These are phyloP conservation scores for Agaricus sinodeliciosus DNA, from an alignment of 768 basidiomycete species.

Conservation along the genomic window DNA sequence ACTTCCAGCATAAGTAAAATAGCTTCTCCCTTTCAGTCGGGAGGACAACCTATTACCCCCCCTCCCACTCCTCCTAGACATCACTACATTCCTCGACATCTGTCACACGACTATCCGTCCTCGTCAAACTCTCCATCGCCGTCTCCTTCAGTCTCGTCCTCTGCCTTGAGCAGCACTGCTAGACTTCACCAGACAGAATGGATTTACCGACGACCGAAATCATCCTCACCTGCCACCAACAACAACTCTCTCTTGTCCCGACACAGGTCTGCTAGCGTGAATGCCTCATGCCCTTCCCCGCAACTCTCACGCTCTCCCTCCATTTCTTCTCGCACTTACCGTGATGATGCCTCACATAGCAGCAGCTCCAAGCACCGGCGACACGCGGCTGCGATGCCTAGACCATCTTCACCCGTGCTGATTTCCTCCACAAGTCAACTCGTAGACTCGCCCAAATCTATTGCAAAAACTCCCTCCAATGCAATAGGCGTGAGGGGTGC, in stretches of 20 bases:
- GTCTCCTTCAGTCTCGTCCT: constrained; percentile 15
- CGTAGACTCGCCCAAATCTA: constrained; percentile 1
- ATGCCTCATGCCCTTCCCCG: constrained; percentile 4
- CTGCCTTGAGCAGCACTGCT: constrained; percentile 5
- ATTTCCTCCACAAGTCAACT: constrained; percentile 10
- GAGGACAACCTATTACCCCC: constrained; percentile 7
- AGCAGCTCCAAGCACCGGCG: not conserved
- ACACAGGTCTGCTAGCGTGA: constrained; percentile 5
- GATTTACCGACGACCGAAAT: constrained; percentile 9
- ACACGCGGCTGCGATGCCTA: constrained; percentile 1
- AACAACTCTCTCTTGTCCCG: not conserved
- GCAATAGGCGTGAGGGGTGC: constrained; percentile 1
- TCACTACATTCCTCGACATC: not conserved
- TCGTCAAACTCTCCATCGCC: constrained; percentile 17
- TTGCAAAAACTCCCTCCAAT: constrained; percentile 6
- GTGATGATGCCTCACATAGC: not conserved
- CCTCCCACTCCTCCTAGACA: constrained; percentile 7
- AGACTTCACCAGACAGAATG: constrained; percentile 7
- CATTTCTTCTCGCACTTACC: constrained; percentile 3
- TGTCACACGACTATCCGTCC: constrained; percentile 9
- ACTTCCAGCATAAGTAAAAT: not conserved
- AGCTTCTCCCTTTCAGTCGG: not conserved
- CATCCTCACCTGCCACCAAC: constrained; percentile 1
- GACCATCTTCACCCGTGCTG: constrained; percentile 6
- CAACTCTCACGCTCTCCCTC: constrained; percentile 10